These are phyloP conservation scores for Dothidotthia symphoricarpi DNA, from an alignment of 2,329 filamentous ascomycete species.

Conservation along the genomic window DNA sequence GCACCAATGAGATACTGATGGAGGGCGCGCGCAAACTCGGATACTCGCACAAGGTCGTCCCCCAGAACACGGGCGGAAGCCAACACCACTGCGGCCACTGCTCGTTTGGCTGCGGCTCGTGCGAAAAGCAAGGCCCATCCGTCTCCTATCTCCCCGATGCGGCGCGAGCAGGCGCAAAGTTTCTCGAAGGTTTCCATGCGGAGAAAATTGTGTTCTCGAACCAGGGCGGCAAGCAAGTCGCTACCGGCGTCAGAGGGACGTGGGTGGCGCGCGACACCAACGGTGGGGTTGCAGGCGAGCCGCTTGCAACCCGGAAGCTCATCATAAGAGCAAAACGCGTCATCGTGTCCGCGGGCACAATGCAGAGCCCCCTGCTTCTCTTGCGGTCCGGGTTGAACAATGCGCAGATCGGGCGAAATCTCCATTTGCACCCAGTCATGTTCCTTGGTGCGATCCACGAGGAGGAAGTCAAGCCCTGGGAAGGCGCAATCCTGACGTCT, in stretches of 20 bases:
- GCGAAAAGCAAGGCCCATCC: constrained; percentile 75
- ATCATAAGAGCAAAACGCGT: constrained; percentile 77
- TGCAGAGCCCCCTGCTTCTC: constrained; percentile 75
- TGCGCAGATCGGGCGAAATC: constrained; percentile 74
- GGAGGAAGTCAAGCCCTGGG: constrained; percentile 61
- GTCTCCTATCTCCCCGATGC: constrained; percentile 79
- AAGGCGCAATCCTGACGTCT: constrained; percentile 76
- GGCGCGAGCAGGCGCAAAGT: constrained; percentile 70
- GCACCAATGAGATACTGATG: constrained; percentile 67
- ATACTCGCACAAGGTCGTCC: constrained; percentile 66
- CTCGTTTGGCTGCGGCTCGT: constrained; percentile 59
- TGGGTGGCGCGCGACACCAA: constrained; percentile 71
- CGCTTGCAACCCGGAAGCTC: constrained; percentile 59
- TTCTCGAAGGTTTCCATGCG: constrained; percentile 78
- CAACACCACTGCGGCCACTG: constrained; percentile 72
- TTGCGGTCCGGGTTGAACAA: constrained; percentile 78
- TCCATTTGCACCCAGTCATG: constrained; percentile 74
- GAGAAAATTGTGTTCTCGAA: constrained; percentile 69
- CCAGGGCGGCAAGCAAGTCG: constrained; percentile 53
- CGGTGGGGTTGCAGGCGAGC: constrained; percentile 56
- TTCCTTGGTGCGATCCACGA: constrained; percentile 62
- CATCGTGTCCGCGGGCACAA: constrained; percentile 71
- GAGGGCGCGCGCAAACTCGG: constrained; percentile 73
- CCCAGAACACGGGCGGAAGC: constrained; percentile 74
- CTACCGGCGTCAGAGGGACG: constrained; percentile 68